Evolutionary conservation across 768 basidiomycete species (phyloP).

Genomic region (Xerocomus brunneocitrinus): DNA sequence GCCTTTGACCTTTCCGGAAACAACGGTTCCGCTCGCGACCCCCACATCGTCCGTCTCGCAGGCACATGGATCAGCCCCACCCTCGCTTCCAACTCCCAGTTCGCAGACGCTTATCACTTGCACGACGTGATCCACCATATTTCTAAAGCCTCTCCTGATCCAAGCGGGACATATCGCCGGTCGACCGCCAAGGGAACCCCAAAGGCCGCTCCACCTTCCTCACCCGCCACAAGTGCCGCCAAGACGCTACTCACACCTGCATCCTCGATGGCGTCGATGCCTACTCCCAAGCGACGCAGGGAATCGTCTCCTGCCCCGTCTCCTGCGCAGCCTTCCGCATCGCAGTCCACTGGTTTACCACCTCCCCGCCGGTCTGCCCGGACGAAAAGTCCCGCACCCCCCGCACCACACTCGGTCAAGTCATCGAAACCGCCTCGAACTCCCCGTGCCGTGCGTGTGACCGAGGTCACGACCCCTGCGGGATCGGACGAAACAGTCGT

Average conservation of each 20-base stretch:
- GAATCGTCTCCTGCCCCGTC: constrained; percentile 46
- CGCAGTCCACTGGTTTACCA: constrained; percentile 28
- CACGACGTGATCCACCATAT: constrained; percentile 58
- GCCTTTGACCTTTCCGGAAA: constrained; percentile 71
- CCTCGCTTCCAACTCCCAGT: constrained; percentile 48
- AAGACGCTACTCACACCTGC: constrained; percentile 32
- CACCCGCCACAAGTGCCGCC: constrained; percentile 20
- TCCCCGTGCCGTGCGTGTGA: constrained; percentile 19
- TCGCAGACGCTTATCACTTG: constrained; percentile 68
- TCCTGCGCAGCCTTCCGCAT: constrained; percentile 11
- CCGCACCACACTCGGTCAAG: constrained; percentile 28
- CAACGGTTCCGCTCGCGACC: constrained; percentile 65
- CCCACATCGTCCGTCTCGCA: constrained; percentile 68
- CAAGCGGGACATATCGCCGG: constrained; percentile 71
- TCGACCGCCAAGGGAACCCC: constrained; percentile 40
- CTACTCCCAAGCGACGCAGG: constrained; percentile 59
- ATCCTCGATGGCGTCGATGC: constrained; percentile 36
- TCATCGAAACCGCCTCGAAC: constrained; percentile 31
- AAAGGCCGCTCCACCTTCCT: constrained; percentile 26
- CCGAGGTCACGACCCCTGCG: constrained; percentile 41
- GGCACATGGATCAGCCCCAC: constrained; percentile 79
- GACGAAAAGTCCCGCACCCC: constrained; percentile 38
- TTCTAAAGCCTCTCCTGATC: constrained; percentile 72
- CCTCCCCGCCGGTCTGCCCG: constrained; percentile 43
- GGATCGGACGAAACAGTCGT: constrained; percentile 62